Evolutionary conservation across 2,329 filamentous ascomycete species (phyloP).

Genomic region (Didymella pomorum): DNA sequence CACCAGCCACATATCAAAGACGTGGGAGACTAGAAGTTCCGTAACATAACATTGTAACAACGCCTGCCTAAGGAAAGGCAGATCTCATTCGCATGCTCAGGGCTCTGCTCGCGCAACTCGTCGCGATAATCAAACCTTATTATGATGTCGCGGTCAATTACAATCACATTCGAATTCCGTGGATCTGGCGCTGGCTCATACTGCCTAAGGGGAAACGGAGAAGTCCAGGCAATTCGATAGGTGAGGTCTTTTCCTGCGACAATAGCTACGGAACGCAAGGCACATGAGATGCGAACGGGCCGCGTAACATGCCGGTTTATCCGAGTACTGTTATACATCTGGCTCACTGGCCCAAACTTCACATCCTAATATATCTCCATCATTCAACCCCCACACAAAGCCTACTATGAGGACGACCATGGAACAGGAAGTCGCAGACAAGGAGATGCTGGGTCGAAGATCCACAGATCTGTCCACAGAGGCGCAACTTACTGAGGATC

Average conservation of each 20-base stretch:
- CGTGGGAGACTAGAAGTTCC: not conserved
- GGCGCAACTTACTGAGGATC: not conserved
- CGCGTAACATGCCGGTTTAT: conserved; percentile 17
- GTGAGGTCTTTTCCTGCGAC: not conserved
- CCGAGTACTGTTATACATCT: conserved; percentile 15
- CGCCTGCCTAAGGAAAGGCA: too few relatives aligned
- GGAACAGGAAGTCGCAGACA: not conserved
- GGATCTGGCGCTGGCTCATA: not conserved
- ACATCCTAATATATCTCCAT: not conserved
- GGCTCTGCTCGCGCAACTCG: not conserved
- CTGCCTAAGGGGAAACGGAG: not conserved
- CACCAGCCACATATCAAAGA: conserved; percentile 18
- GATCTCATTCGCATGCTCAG: not conserved
- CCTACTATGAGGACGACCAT: not conserved
- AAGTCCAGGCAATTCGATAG: not conserved
- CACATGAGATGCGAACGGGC: conserved; percentile 6
- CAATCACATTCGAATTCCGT: not conserved
- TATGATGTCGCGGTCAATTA: not conserved
- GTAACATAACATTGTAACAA: not conserved
- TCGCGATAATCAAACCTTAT: not conserved
- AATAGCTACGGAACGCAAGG: conserved; percentile 18
- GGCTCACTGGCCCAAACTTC: not conserved
- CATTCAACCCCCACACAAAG: not conserved
- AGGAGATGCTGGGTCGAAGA: conserved; percentile 12
- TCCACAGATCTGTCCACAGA: conserved; percentile 4